Evolutionary conservation across 148 eudicot species (phyloP).

Genomic region (Fagopyrum esculentum): DNA sequence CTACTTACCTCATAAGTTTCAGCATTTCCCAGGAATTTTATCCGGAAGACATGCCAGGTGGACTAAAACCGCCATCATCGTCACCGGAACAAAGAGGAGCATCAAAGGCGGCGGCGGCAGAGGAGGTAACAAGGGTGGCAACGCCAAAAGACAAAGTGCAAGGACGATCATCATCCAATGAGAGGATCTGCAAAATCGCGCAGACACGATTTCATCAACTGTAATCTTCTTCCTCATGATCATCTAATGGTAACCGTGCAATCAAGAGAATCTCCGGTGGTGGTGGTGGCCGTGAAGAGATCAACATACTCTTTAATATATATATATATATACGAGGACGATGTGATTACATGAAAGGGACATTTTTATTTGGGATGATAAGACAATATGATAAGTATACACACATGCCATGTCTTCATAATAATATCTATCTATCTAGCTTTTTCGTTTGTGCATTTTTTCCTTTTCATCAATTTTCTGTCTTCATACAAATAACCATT

Average conservation of each 20-base stretch:
- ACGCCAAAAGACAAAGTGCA: neutral
- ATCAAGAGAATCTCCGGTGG: neutral
- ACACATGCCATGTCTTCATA: neutral
- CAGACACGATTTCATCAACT: neutral
- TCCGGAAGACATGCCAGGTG: neutral
- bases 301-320: neutral
- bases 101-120: neutral
- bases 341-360: neutral
- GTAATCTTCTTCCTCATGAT: neutral
- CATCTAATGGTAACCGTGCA: neutral
- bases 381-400: neutral
- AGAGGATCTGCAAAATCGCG: neutral
- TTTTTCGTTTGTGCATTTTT: neutral
- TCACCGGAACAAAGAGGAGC: slow-evolving; percentile 8
- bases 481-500: slow-evolving; percentile 1
- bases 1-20: too few species aligned
- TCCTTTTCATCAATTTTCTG: neutral
- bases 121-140: neutral
- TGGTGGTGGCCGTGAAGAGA: neutral
- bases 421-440: neutral
- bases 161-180: neutral
- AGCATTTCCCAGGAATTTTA: neutral
- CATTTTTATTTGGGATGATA: neutral
- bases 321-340: neutral
- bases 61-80: neutral